Evolutionary conservation across 2,329 filamentous ascomycete genomes (phyloP).

Genomic region (Triangularia verruculosa): DNA sequence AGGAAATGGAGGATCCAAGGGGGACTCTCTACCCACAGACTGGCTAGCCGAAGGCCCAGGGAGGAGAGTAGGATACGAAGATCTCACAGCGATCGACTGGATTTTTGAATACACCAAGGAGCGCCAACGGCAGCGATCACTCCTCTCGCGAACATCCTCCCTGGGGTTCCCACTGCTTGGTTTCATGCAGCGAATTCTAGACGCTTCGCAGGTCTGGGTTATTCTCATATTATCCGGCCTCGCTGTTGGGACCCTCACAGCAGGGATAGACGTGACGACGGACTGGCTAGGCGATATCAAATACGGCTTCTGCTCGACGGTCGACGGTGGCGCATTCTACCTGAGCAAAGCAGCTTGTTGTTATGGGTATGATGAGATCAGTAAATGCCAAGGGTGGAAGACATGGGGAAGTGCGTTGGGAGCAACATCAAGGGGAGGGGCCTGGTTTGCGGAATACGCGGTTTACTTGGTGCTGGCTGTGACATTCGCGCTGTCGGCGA

Average conservation of each 20-base stretch:
- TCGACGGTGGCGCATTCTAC: slow-evolving; percentile 84
- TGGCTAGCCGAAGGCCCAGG: slow-evolving; percentile 92
- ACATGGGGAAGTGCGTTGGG: slow-evolving; percentile 77
- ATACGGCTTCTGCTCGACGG: slow-evolving; percentile 77
- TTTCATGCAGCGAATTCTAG: slow-evolving; percentile 68
- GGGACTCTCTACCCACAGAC: slow-evolving; percentile 49
- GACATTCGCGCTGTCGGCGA: slow-evolving; percentile 74
- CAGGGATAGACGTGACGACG: slow-evolving; percentile 82
- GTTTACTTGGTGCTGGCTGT: slow-evolving; percentile 86
- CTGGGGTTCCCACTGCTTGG: slow-evolving; percentile 69
- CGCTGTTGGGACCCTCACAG: slow-evolving; percentile 78
- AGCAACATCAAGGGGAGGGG: slow-evolving; percentile 61
- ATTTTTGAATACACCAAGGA: slow-evolving; percentile 99
- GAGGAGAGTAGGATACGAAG: slow-evolving; percentile 87
- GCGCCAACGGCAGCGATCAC: slow-evolving; percentile 76
- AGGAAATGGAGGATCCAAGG: not conserved
- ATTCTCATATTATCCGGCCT: slow-evolving; percentile 83
- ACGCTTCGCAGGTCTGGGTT: slow-evolving; percentile 89
- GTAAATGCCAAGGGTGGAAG: slow-evolving; percentile 82
- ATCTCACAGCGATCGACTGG: slow-evolving; percentile 98
- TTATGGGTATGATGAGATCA: slow-evolving; percentile 79
- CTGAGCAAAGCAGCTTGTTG: slow-evolving; percentile 91
- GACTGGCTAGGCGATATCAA: slow-evolving; percentile 95
- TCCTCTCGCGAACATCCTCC: slow-evolving; percentile 51
- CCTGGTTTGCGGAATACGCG: slow-evolving; percentile 81